These are phyloP conservation scores for Cavenderia fasciculata DNA, from an alignment of 78 protist species.

Conservation along the genomic window DNA sequence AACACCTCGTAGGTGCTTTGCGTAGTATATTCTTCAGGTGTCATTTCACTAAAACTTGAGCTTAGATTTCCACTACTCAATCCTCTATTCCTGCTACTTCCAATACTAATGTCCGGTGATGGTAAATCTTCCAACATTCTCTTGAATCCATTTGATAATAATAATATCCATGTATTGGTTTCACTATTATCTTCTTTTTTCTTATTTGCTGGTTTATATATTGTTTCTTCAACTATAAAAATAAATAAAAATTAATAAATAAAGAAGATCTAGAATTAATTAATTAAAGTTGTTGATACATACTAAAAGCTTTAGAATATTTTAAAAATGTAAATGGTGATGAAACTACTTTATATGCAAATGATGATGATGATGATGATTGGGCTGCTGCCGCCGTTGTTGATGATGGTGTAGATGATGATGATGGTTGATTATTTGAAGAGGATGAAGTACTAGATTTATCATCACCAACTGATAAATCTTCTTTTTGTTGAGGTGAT, in stretches of 20 bases:
- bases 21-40: too few relatives aligned
- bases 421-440: too few relatives aligned
- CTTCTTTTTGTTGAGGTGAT: too few relatives aligned
- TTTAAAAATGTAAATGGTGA: constrained; percentile 54
- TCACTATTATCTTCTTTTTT: not conserved
- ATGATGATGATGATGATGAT: constrained; percentile 2
- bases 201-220: constrained; percentile 44
- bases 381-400: not conserved
- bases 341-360: constrained; percentile 22
- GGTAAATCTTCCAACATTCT: constrained; percentile 21
- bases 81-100: not conserved
- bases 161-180: constrained; percentile 16
- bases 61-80: too few relatives aligned
- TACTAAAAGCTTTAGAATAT: constrained; percentile 63
- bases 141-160: constrained; percentile 22
- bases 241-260: not conserved
- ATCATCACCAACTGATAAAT: too few relatives aligned
- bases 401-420: not conserved
- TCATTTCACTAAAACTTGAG: too few relatives aligned
- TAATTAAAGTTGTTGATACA: too few relatives aligned
- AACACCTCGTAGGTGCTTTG: too few relatives aligned
- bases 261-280: not conserved
- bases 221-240: constrained; percentile 40
- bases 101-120: not conserved
- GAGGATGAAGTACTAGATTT: too few relatives aligned